Base-by-base conservation (phyloP, 2,329 filamentous ascomycete genomes). In the Parascedosporium putredinis region DNA sequence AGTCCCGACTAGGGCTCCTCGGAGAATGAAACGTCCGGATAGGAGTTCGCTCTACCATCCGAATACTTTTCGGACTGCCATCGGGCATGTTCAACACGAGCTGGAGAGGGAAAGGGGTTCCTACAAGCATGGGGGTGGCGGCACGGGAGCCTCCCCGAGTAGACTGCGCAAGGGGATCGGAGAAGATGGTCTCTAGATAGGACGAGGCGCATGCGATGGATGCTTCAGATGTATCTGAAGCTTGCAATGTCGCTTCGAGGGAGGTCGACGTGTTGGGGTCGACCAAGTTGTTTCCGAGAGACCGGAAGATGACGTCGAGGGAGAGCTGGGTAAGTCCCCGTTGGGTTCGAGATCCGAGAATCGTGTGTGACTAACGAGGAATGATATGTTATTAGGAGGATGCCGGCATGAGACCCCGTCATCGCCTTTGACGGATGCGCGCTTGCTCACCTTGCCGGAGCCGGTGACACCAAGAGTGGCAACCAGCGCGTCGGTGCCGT, bases 391-490 rank as follows among this genome's bases (percentile, higher is more conserved):
- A 10, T 34, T 46, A 29, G 34, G 38, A 23, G 23, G 23, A 7
- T 16, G 33, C 59, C 52, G 45, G 14, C n/a, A n/a, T n/a, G n/a
- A n/a, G n/a, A n/a, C n/a, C n/a, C n/a, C n/a, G n/a, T n/a, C n/a
- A n/a, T n/a, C n/a, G n/a, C n/a, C n/a, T n/a, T n/a, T n/a, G n/a
- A n/a, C n/a, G n/a, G n/a, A n/a, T n/a, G n/a, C n/a, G n/a, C 5
- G 22, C 36, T 4, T 10, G 52, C 60, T 45, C 59, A 95, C 91
- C 82, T 98, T 98, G 65, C 93, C 93, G 46, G 90, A 96, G 10
- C 93, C 93, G 6, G 91, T 96, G 40, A 96, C 89, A 14, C 93
- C 93, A 51, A 98, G 67, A 5, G 93, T 97, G 25, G 93, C 93
- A 49, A 98, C 71, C 50, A 97, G 70, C 8, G 88, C 90, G 74